Conservation (phyloP, 2,329 filamentous ascomycete genomes). For the Didymella glomerata region DNA sequence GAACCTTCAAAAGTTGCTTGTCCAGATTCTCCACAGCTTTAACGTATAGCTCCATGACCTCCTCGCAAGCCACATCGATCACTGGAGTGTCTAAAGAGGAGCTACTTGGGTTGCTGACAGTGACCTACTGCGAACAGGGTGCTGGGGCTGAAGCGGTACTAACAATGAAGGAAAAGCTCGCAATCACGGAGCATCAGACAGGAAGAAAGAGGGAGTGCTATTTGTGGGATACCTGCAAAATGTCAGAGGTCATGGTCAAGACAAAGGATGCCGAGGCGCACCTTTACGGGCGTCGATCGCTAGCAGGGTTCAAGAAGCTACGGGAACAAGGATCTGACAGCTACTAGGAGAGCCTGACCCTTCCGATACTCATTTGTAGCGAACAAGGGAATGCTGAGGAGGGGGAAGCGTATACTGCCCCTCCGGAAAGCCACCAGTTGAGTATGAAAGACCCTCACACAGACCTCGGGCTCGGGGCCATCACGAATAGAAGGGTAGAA, state of each 20-base stretch:
- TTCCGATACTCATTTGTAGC: slow-evolving; percentile 29
- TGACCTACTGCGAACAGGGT: slow-evolving; percentile 24
- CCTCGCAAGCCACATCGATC: slow-evolving; percentile 14
- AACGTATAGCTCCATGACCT: slow-evolving; percentile 20
- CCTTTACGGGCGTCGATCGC: slow-evolving; percentile 29
- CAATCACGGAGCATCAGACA: slow-evolving; percentile 29
- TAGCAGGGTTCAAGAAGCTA: slow-evolving; percentile 32
- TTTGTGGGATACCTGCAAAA: slow-evolving; percentile 25
- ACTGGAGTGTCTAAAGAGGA: slow-evolving; percentile 25
- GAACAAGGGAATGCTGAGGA: slow-evolving; percentile 29
- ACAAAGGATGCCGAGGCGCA: slow-evolving; percentile 30
- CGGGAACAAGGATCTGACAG: slow-evolving; percentile 20
- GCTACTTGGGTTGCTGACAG: slow-evolving; percentile 23
- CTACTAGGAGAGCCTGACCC: slow-evolving; percentile 25
- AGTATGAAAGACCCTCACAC: not conserved
- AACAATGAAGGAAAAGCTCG: slow-evolving; percentile 31
- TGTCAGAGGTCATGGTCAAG: slow-evolving; percentile 29
- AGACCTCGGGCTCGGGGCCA: not conserved
- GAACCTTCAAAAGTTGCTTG: slow-evolving; percentile 30
- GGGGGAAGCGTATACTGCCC: slow-evolving; percentile 32
- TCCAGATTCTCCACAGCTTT: slow-evolving; percentile 20
- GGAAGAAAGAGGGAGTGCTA: slow-evolving; percentile 29
- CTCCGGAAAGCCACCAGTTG: slow-evolving; percentile 21
- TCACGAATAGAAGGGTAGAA: too few relatives aligned
- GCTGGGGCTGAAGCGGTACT: slow-evolving; percentile 27